Base-by-base conservation (phyloP, 2,329 filamentous ascomycete genomes). In the Tolypocladium guangdongense region DNA sequence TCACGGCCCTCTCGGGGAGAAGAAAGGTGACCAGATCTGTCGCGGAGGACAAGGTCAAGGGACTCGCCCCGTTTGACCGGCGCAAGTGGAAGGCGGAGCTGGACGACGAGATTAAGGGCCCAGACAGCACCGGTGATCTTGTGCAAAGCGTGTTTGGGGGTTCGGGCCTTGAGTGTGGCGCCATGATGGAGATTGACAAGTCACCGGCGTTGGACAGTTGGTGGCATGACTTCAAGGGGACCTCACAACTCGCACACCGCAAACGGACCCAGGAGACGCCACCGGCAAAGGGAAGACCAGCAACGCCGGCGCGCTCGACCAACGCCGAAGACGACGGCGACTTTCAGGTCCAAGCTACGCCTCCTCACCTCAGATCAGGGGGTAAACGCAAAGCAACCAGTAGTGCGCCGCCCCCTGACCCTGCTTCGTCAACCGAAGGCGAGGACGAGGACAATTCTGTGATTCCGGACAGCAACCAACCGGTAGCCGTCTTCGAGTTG, bases 261-360 rank as follows among this genome's bases (percentile, higher is more conserved):
- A 57, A 55, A 27, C 59, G 61, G 47, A 18, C 45, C 11, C 27
- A 49, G 22, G 56, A 57, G 49, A 41, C 49, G 30, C 24, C 48
- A 59, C 32, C 58, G 50, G 11, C 36, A 20, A 48, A 36, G 7
- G 46, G 51, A 47, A 56, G 46, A 18, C 52, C 55, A 1, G 51
- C 61, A 1, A 55, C 60, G 5, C 55, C 57, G 18, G 47, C 55
- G 14, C 18, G 39, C 11, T 55, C 62, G 14, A 56, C 57, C 6
- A 57, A 58, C 7, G 56, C 57, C n/a, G 68, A 68, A 4, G 71
- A 75, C 12, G 74, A 74, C n/a, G 73, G 73, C 46, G 77, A 78
- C 53, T 80, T 80, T 49, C 73, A 80, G 56, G 66, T 78, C 8
- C 78, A 78, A 55, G 65, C 69, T 22, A 77, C 76, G 1, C 76